Conservation (phyloP, 2,329 filamentous ascomycete genomes). For the Byssochlamys sp. region DNA sequence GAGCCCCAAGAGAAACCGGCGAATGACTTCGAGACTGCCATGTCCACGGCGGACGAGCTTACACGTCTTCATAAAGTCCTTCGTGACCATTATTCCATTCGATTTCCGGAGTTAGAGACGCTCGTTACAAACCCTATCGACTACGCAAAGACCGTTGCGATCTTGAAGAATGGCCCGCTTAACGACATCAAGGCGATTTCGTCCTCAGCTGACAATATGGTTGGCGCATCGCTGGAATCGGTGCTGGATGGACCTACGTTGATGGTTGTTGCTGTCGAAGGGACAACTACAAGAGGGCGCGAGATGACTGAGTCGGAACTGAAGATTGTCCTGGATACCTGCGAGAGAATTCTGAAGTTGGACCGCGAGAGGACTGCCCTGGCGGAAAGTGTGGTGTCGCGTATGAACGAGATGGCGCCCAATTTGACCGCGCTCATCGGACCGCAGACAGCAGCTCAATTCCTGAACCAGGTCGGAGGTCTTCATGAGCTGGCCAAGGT, state of each 20-base stretch:
- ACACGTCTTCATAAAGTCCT: constrained; percentile 92
- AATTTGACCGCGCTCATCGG: constrained; percentile 87
- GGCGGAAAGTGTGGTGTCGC: constrained; percentile 89
- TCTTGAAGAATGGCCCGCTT: constrained; percentile 84
- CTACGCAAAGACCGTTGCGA: constrained; percentile 88
- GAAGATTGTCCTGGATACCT: constrained; percentile 63
- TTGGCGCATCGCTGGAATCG: constrained; percentile 64
- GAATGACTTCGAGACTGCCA: constrained; percentile 76
- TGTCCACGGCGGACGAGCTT: constrained; percentile 86
- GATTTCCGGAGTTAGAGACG: constrained; percentile 85
- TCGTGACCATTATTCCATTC: constrained; percentile 84
- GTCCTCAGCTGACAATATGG: constrained; percentile 64
- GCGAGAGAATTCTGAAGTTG: constrained; percentile 77
- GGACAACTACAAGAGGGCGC: constrained; percentile 74
- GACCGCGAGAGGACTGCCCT: constrained; percentile 78
- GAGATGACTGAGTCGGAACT: constrained; percentile 69
- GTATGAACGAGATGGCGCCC: constrained; percentile 91
- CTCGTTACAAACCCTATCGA: constrained; percentile 86
- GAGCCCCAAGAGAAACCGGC: constrained; percentile 53
- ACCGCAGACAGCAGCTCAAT: constrained; percentile 82
- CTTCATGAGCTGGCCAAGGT: constrained; percentile 82
- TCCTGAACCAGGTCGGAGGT: constrained; percentile 90
- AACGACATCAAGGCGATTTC: constrained; percentile 76
- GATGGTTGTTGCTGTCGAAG: constrained; percentile 94
- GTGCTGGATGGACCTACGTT: constrained; percentile 80